A percentile compares a stretch with the other conserved stretches of the same genome.
phyloP scores from a whole-genome alignment of 2,329 filamentous ascomycete species.

The Neofusicoccum kwambonambiense region DNA sequence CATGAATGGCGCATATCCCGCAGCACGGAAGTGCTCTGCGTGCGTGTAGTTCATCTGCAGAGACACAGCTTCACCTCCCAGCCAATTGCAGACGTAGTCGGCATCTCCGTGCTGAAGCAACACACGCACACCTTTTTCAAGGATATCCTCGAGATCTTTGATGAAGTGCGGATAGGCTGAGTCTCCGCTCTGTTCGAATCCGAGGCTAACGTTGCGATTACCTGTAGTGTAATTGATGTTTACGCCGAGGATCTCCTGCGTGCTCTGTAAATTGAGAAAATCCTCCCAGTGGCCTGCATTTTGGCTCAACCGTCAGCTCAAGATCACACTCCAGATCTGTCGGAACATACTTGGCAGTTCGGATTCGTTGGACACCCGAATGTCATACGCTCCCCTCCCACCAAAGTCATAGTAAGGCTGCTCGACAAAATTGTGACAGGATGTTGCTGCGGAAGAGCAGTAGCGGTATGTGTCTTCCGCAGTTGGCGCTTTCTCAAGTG shows the following conservation, averaged over 20 bases:
- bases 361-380: conserved; percentile 50
- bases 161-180: conserved; percentile 46
- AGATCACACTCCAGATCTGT: too few species aligned
- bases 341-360: conserved; percentile 48
- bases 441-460: conserved; percentile 30
- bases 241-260: conserved; percentile 41
- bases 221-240: conserved; percentile 51
- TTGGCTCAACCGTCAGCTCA: too few species aligned
- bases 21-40: conserved; percentile 31
- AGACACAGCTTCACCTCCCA: conserved; percentile 72
- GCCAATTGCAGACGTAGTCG: conserved; percentile 59
- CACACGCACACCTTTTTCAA: conserved; percentile 57
- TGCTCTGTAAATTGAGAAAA: conserved; percentile 46
- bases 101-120: conserved; percentile 59
- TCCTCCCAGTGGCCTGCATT: conserved; percentile 37
- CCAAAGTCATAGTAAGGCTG: conserved; percentile 27
- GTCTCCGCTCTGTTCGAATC: conserved; percentile 49
- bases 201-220: conserved; percentile 44
- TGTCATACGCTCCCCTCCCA: conserved; percentile 54
- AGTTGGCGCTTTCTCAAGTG: conserved; percentile 33
- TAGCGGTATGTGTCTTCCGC: conserved; percentile 15
- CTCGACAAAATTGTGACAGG: conserved; percentile 37
- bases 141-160: conserved; percentile 49
- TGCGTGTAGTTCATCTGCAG: conserved; percentile 41
- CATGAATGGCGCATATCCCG: conserved; percentile 69